Evolutionary conservation across 148 eudicot species (phyloP), one percentile per base, ranked within the genome.

Genomic region (Tetragonia tetragonoides): DNA sequence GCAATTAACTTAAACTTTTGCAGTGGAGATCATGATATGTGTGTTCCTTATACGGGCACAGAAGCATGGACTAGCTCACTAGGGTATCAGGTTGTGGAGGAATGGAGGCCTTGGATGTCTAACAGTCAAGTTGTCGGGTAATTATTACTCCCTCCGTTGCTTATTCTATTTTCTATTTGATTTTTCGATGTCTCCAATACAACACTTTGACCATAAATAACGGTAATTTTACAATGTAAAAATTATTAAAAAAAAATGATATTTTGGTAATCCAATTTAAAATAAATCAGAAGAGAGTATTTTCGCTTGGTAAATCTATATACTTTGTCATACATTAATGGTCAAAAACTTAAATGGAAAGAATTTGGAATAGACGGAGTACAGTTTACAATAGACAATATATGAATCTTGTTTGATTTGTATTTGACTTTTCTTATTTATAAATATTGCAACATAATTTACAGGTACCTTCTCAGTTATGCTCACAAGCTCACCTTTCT

Each of bases 21-120:
- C 93, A 95, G 99, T 54, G 99, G 99, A 39, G 99, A 95, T 72
- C 98, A 95, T 82, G 99, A 95, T 83, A 88, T 95, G 95, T 91
- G 98, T 75, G 99, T 95, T 49, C 99, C 99, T 8, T 95, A 57
- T 76, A 95, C 97, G 28, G 99, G 99, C 18, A 93, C 89, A 66
- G 89, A 93, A 89, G 97, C 97, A 66, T 95, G 99, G 99, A 91
- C 97, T 40, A 88, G 93, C 74, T 90, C 97, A 49, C 34, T 95
- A 37, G 99, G 99, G 21, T 95, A 93, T 72, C 83, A 87, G 74
- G 76, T 85, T 56, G 63, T 89, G 34, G 98, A 91, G 34, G 92
- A 91, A 81, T 93, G 99, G 98, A 91, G 98, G 81, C 88, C 97
- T 63, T 95, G 99, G 99, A 64, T 14, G 23, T 91, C 92, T 37